A percentile compares a stretch with the other conserved stretches of the same genome.
Evolutionary conservation across 2,329 filamentous ascomycete genomes (phyloP).

Genomic region (Aplosporella prunicola): DNA sequence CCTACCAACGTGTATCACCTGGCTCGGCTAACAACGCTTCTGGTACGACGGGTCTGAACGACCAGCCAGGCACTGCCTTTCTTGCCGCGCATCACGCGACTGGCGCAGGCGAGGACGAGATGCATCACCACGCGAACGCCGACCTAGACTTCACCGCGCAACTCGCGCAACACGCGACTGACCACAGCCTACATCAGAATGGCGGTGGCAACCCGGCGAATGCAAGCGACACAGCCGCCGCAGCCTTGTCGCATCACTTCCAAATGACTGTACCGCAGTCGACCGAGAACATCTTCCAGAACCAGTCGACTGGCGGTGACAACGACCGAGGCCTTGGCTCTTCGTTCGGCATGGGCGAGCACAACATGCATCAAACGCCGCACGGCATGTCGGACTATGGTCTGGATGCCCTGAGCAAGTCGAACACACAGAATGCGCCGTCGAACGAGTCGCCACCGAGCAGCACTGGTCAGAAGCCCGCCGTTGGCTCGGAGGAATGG

Average conservation of each 20-base stretch:
- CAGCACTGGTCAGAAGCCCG: conserved; percentile 52
- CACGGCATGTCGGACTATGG: conserved; percentile 30
- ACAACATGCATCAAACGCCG: conserved; percentile 26
- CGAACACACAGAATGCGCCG: conserved; percentile 16
- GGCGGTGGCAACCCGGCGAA: conserved; percentile 41
- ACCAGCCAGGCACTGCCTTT: conserved; percentile 30
- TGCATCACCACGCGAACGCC: conserved; percentile 23
- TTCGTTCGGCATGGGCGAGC: conserved; percentile 36
- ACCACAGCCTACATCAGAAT: conserved; percentile 37
- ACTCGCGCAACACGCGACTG: conserved; percentile 22
- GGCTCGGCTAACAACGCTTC: conserved; percentile 17
- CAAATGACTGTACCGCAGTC: conserved; percentile 49
- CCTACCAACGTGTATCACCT: conserved; percentile 12
- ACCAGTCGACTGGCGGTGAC: conserved; percentile 34
- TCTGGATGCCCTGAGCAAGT: conserved; percentile 43
- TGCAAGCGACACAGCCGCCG: conserved; percentile 51
- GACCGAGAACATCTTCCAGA: conserved; percentile 44
- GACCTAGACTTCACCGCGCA: conserved; percentile 24
- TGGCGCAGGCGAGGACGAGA: conserved; percentile 30
- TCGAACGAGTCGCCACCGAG: conserved; percentile 27
- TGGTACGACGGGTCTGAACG: conserved; percentile 25
- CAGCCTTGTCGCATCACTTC: conserved; percentile 41
- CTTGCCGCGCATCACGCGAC: conserved; percentile 32
- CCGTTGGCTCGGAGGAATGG: conserved; percentile 96
- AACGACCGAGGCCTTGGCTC: conserved; percentile 25